These are phyloP conservation scores for Nyctanthes arbortristis DNA, from an alignment of 257 asterid species.

Conservation along the genomic window DNA sequence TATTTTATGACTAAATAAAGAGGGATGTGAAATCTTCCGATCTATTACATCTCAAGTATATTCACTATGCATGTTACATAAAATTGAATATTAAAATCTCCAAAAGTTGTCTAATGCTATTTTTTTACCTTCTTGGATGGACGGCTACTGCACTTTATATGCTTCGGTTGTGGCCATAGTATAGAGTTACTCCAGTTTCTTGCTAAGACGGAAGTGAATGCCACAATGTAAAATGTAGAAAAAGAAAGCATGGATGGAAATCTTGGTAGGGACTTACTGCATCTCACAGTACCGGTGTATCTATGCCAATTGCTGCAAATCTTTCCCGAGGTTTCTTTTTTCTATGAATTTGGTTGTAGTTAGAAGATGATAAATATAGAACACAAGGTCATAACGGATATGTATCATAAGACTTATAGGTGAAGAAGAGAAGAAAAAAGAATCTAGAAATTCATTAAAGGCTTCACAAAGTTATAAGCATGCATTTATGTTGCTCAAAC, in stretches of 20 bases:
- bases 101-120: constrained; percentile 18
- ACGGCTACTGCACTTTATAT: constrained; percentile 21
- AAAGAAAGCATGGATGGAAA: constrained; percentile 37
- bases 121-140: constrained; percentile 32
- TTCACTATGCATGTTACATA: background rate
- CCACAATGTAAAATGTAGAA: constrained; percentile 40
- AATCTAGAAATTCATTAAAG: background rate
- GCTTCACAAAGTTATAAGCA: background rate
- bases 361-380: constrained; percentile 4
- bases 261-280: constrained; percentile 30
- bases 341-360: constrained; percentile 40
- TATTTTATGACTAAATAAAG: background rate
- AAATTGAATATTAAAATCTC: background rate
- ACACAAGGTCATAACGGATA: background rate
- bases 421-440: constrained; percentile 5
- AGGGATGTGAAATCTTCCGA: background rate
- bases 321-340: constrained; percentile 56
- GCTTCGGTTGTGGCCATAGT: constrained; percentile 26
- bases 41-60: background rate
- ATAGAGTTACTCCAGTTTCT: constrained; percentile 40
- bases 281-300: constrained; percentile 38
- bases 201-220: constrained; percentile 33
- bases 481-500: background rate
- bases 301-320: constrained; percentile 73
- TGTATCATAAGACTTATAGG: background rate